Evolutionary conservation across 768 basidiomycete genomes (phyloP).

Genomic region (Trametes cinnabarina): DNA sequence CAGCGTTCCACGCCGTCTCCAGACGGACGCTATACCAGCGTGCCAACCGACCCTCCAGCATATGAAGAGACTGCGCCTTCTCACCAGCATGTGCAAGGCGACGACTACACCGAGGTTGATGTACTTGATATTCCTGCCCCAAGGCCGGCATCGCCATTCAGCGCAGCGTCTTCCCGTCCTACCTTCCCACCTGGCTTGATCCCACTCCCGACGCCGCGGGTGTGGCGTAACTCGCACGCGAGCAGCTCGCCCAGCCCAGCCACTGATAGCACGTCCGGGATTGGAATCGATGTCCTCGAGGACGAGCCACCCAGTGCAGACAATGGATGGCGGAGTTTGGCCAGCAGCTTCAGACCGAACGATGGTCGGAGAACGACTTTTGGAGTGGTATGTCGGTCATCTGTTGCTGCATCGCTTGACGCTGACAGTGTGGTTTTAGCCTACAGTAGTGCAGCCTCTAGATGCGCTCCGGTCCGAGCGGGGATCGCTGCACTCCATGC

Average conservation of each 20-base stretch:
- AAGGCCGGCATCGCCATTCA: conserved; percentile 51
- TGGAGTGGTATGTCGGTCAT: conserved; percentile 52
- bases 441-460: conserved; percentile 43
- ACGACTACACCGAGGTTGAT: conserved; percentile 33
- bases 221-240: conserved; percentile 36
- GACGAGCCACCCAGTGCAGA: conserved; percentile 65
- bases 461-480: conserved; percentile 51
- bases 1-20: background rate
- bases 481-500: conserved; percentile 64
- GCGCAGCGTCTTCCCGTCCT: conserved; percentile 27
- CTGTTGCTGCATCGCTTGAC: background rate
- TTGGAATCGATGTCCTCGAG: conserved; percentile 62
- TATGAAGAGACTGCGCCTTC: conserved; percentile 16
- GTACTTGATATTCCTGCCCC: conserved; percentile 60
- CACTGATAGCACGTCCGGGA: conserved; percentile 21
- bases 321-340: conserved; percentile 59
- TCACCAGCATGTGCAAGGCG: background rate
- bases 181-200: conserved; percentile 40
- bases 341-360: conserved; percentile 35
- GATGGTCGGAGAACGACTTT: conserved; percentile 50
- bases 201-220: conserved; percentile 27
- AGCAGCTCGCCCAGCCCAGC: conserved; percentile 13
- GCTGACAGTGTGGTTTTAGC: conserved; percentile 30
- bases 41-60: conserved; percentile 17
- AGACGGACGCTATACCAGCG: background rate